Evolutionary conservation across 148 eudicot species (phyloP).

Genomic region (Silene conica): DNA sequence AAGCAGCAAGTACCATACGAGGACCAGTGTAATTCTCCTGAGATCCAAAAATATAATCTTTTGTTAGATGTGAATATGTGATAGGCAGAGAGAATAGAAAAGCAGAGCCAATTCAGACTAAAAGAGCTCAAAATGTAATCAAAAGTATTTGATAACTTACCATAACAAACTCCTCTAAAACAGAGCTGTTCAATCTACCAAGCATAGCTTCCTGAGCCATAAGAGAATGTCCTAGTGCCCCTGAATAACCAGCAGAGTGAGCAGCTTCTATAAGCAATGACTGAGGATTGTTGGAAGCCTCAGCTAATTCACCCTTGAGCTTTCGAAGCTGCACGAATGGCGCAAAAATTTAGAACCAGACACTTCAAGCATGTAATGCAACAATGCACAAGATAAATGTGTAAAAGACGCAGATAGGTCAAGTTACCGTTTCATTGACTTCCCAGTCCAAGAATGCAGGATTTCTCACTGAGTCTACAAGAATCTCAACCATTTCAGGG

Average conservation of each 20-base stretch:
- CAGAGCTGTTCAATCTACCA: constrained; percentile 47
- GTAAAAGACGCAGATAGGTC: background rate
- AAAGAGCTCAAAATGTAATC: background rate
- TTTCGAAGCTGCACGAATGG: constrained; percentile 54
- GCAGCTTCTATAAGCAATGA: constrained; percentile 77
- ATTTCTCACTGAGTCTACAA: constrained; percentile 85
- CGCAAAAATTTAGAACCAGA: background rate
- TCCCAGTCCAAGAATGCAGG: constrained; percentile 98
- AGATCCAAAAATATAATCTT: constrained; percentile 21
- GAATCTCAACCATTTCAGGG: constrained; percentile 95
- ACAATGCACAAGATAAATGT: background rate
- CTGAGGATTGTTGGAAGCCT: constrained; percentile 74
- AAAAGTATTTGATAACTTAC: constrained; percentile 42
- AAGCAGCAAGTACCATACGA: constrained; percentile 89
- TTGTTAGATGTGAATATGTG: background rate
- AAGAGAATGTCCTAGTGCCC: constrained; percentile 67
- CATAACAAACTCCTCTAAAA: constrained; percentile 71
- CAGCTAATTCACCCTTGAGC: constrained; percentile 68
- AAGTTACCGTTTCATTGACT: constrained; percentile 80
- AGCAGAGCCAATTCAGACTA: background rate
- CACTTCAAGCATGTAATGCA: background rate
- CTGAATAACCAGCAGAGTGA: constrained; percentile 87
- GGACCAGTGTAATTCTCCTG: constrained; percentile 89
- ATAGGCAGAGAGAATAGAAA: background rate
- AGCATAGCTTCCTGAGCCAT: constrained; percentile 78